Evolutionary conservation across 164 flowering plant species (phyloP), one percentile per base, ranked within the genome.

Genomic region (Piper longum): DNA sequence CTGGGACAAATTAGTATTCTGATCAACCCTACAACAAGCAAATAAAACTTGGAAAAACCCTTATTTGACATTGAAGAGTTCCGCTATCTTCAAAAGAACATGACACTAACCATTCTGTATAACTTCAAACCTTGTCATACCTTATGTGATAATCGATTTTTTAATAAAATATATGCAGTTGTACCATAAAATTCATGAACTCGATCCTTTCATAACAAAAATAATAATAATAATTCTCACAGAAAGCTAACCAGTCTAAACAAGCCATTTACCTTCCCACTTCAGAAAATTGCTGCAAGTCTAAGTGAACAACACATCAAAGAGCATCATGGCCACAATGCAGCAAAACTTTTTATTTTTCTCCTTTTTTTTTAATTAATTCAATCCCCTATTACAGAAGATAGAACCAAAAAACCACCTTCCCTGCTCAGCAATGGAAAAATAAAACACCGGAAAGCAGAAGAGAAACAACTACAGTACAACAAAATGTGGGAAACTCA

Each of bases 401-500:
- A 54, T 5, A 54, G n/a, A 13, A 17, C 13, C 56, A 54, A 9
- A 8, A 3, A 8, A 54, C 4, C 14, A 54, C 56, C 14, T 54
- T 17, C 14, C 56, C 14, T 8, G n/a, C 56, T 4, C 14, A 16
- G 4, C 26, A 36, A 4, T n/a, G 7, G 4, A 3, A 39, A 14
- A 42, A 45, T 17, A 5, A 54, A 41, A 40, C 12, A 16, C 40
- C 2, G 1, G 13, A 39, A 16, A 39, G 39, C 12, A 63, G 9
- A 3, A 14, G 2, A 42, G 36, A 39, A 2, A 62, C 56, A 58
- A 42, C 11, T 16, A 36, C n/a, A 16, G 4, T 18, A 19, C 5
- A 7, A 16, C 11, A 4, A 62, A 62, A 62, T 16, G 56, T 19
- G 8, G 11, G 3, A 4, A n/a, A 26, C 44, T 63, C 72, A 83